Evolutionary conservation across 2,329 filamentous ascomycete species (phyloP), one percentile per base, ranked within the genome.

Genomic region (Xylariales sp.): DNA sequence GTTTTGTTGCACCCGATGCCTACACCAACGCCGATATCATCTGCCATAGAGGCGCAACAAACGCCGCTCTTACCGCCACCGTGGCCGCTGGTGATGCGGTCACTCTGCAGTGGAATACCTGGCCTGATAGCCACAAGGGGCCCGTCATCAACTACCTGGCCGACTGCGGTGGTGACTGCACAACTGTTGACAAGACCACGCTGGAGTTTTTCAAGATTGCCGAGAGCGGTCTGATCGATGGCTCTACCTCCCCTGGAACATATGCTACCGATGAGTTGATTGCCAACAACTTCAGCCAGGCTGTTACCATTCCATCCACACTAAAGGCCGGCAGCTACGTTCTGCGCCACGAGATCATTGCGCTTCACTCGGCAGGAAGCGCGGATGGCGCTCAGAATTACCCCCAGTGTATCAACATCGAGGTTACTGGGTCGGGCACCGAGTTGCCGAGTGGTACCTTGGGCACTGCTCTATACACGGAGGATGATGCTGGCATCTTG

Each of bases 71-170:
- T 9, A 43, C 40, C n/a, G 53, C 52, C 16, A 44, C 45, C 31
- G 37, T 84, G 27, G 65, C 69, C n/a, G 82, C 81, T 11, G 83
- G 82, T 46, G 66, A 68, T 48, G 68, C 66, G 7, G 58, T 86
- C 50, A 65, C 74, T 44, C 61, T 86, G 36, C 70, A 77, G 52
- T 86, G 82, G 82, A 76, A 70, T 44, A 65, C 66, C 12, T 86
- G 82, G 82, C 81, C 82, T n/a, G 66, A 73, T 8, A 73, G 69
- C 41, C 72, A 86, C 64, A 44, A 56, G 32, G 60, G 60, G 3
- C 61, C 59, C 8, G 50, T 64, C 14, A 50, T 64, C 22, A 57
- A 60, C 46, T 63, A 62, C 45, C 51, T 65, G n/a, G 61, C 61
- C 25, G 52, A 50, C 36, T 64, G 59, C 50, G 48, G 54, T 18